Base-by-base conservation (phyloP, 2,329 filamentous ascomycete genomes). In the Venturiaceae sp. region DNA sequence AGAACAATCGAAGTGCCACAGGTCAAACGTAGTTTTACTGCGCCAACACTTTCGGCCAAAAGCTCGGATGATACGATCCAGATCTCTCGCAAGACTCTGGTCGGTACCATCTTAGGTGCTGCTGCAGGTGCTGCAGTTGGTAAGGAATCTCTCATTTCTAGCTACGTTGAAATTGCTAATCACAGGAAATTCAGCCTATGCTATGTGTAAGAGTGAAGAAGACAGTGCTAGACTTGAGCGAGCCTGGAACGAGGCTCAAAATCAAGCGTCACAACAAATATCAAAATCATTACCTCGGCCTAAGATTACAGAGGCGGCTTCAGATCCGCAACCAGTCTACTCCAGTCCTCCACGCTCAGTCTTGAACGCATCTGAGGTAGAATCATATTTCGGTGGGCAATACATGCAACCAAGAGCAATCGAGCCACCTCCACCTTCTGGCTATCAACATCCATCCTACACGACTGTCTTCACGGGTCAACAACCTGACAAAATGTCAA, bases 71-170 rank as follows among this genome's bases (percentile, higher is more conserved):
- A 56, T 32, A 59, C 23, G 23, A 33, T 59, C 37, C 55, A 63
- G 74, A 71, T 63, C 39, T 79, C 77, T 54, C 78, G 83, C 41
- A 85, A 85, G 63, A 82, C 83, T 21, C 78, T 92, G 44, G 79
- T 94, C 50, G 88, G 90, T 7, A 87, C 88, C 7, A 76, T 95
- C 11, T 78, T 95, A 53, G 90, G 89, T 46, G 88, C 87, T 33
- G 89, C 88, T 16, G 88, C 88, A 19, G 88, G 87, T 39, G 88
- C 86, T 36, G 87, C 86, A 9, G 76, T 88, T 41, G 44, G 44
- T 50, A 50, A 16, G 44, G 23, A 23, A n/a, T 50, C 44, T 50
- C 3, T 13, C 1, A 8, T 30, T 26, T 16, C 14, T 50, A 13
- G 19, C 14, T 50, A n/a, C 1, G n/a, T 30, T 30, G 14, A 50